Evolutionary conservation across 2,329 filamentous ascomycete genomes (phyloP), one percentile per base, ranked within the genome.

Genomic region (Colletotrichum kahawae): DNA sequence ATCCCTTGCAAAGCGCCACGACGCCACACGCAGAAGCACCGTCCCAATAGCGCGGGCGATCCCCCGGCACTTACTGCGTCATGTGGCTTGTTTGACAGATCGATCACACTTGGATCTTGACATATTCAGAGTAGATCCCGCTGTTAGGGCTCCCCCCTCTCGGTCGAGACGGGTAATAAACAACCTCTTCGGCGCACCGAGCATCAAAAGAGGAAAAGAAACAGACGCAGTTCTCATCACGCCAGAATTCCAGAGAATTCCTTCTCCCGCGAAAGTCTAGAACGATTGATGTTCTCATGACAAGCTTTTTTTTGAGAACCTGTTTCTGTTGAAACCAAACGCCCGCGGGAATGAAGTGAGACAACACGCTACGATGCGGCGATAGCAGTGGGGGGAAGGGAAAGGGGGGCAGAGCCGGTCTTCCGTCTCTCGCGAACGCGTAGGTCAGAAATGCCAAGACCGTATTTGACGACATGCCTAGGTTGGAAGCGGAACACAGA

Each of bases 61-160:
- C 31, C 57, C 8, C 29, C 16, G 7, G 12, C 9, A 5, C 57
- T n/a, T 21, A 21, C 33, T 62, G 57, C 57, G 57, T 62, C 57
- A 62, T 62, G 57, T 62, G 57, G 57, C 57, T 62, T 33, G 12
- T 36, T 24, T 62, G 57, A 62, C 57, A 62, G 57, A 21, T 16
- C 31, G 31, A 62, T 36, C 31, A 24, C 29, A 59, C n/a, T 33
- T 27, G 12, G 33, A 62, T 29, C 54, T 29, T 57, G 24, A 57
- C 54, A 57, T 29, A 5, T 29, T 29, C 13, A 18, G 54, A 29
- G 27, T 51, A 21, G n/a, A 51, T 51, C 43, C 43, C 43, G 43
- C 43, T 12, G 4, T 21, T 13, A 21, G 12, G n/a, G n/a, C 43
- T 13, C 43, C 6, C 21, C 43, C 21, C 6, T 51, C 3, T 13